Percentiles rank a stretch among this genome's conserved stretches.
Conservation (phyloP, 192 early-diverging fungal species). For the Pilaira anomala region DNA sequence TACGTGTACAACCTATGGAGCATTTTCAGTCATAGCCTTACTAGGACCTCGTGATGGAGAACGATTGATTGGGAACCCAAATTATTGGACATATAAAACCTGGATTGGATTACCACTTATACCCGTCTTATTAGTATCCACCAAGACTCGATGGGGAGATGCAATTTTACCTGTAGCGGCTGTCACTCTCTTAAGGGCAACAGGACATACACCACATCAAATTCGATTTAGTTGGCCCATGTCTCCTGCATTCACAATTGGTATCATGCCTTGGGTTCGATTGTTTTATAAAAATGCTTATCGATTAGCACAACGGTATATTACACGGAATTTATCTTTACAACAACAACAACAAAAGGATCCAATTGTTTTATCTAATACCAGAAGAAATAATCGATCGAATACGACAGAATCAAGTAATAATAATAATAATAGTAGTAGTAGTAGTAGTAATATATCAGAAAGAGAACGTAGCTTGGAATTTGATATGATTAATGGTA, state of each 20-base stretch:
- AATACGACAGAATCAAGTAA: background rate
- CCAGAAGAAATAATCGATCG: background rate
- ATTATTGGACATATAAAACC: slow-evolving; percentile 57
- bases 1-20: slow-evolving; percentile 64
- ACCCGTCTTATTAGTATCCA: slow-evolving; percentile 59
- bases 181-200: slow-evolving; percentile 48
- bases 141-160: slow-evolving; percentile 54
- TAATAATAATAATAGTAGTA: slow-evolving; percentile 17
- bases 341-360: too few relatives aligned
- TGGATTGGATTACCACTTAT: slow-evolving; percentile 52
- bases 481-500: slow-evolving; percentile 54
- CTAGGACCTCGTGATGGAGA: slow-evolving; percentile 62
- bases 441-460: background rate
- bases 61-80: slow-evolving; percentile 50
- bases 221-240: slow-evolving; percentile 57
- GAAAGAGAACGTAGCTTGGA: slow-evolving; percentile 7
- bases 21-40: slow-evolving; percentile 63
- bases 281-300: slow-evolving; percentile 15
- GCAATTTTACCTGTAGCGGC: slow-evolving; percentile 62
- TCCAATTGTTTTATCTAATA: slow-evolving; percentile 15
- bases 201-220: slow-evolving; percentile 39
- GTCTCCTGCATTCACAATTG: slow-evolving; percentile 58
- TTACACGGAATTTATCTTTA: slow-evolving; percentile 10
- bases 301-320: slow-evolving; percentile 13
- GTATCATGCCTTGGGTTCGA: slow-evolving; percentile 56